Evolutionary conservation across 371 early-diverging fungal species (phyloP), one percentile per base, ranked within the genome.

Genomic region (Aphelidium insulamus): DNA sequence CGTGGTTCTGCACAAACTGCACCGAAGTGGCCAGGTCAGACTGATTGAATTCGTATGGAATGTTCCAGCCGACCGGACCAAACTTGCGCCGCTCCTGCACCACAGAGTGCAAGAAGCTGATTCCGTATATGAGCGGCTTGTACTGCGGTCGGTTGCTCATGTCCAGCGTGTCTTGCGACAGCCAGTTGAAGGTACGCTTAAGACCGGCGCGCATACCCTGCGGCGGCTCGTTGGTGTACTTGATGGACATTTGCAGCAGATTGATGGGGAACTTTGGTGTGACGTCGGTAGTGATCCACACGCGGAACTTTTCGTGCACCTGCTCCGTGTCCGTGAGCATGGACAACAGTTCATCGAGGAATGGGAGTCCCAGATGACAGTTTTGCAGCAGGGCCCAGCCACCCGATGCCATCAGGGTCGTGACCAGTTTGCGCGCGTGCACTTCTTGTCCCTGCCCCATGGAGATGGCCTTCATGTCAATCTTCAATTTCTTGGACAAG

Each of bases 361-460:
- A 68, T 15, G 62, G 63, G 4, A 68, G 40, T n/a, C 66, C 66
- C 46, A 68, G 40, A 39, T 68, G 68, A 34, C 68, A 68, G 46
- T 68, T 68, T 39, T 66, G 66, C 19, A 68, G 43, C 12, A 68
- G 40, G 2, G 59, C 61, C 68, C 68, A 68, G 2, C 68, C 66
- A 12, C 68, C 68, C 21, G 54, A 55, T 8, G 54, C 46, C 60
- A 68, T 63, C 32, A 55, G 62, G 8, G 56, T 43, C 17, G 52
- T 52, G 2, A 68, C 40, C 5, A 63, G 44, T 36, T 66, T 68
- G 18, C 66, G 40, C 2, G 68, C 68, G 32, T 68, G 66, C 7
- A 66, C 54, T 40, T 66, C 68, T 36, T 68, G 68, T 1, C 68
- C 68, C 41, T 68, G 68, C 11, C 68, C 68, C 66, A 68, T 66